These are phyloP conservation scores for Clathrus columnatus DNA, from an alignment of 768 basidiomycete species.

Conservation along the genomic window DNA sequence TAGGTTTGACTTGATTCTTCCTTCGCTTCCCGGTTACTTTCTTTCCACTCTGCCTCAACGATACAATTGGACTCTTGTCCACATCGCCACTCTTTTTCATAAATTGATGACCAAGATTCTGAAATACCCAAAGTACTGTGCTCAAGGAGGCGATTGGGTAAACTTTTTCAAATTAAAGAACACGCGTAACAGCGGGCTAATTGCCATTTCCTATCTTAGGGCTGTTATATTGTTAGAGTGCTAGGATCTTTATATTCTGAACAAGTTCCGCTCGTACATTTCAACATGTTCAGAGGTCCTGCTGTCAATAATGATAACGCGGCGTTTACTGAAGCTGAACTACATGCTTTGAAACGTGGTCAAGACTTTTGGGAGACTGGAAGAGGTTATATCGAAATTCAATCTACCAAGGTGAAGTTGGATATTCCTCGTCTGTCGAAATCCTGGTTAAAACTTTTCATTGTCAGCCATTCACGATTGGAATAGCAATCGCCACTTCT, in stretches of 20 bases:
- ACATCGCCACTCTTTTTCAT: constrained; percentile 13
- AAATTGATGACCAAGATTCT: constrained; percentile 14
- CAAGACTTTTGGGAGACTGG: constrained; percentile 11
- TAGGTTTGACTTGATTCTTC: constrained; percentile 15
- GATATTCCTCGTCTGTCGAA: too few species aligned
- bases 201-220: constrained; percentile 2
- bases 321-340: constrained; percentile 7
- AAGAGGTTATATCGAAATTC: constrained; percentile 13
- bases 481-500: constrained; percentile 14
- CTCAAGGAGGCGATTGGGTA: constrained; percentile 17
- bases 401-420: constrained; percentile 12
- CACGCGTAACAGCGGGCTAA: neutral
- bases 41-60: constrained; percentile 12
- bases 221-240: constrained; percentile 14
- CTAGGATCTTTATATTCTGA: constrained; percentile 11
- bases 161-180: neutral
- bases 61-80: constrained; percentile 10
- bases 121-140: constrained; percentile 13
- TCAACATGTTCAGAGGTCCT: constrained; percentile 17
- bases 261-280: constrained; percentile 13
- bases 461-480: constrained; percentile 16
- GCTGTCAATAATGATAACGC: neutral
- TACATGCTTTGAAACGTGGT: constrained; percentile 2
- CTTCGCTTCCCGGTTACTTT: constrained; percentile 16
- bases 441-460: neutral